These are phyloP conservation scores for Paraurostyla sp. DNA, from an alignment of 73 alveolate genomes.

Conservation along the genomic window DNA sequence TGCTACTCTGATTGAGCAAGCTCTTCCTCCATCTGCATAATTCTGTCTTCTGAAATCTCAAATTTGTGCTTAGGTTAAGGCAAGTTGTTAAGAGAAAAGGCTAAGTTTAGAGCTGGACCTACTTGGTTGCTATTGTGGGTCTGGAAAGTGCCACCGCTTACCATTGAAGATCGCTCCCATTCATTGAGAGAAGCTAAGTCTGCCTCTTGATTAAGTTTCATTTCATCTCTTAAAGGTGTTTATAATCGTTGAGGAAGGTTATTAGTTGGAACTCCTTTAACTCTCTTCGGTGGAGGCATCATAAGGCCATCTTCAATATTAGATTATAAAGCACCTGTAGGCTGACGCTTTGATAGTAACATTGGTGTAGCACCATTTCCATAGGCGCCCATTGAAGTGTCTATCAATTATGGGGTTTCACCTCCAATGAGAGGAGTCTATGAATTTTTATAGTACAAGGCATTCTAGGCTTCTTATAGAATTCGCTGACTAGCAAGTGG, in stretches of 20 bases:
- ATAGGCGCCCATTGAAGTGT: conserved; percentile 55
- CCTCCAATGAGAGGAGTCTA: conserved; percentile 95
- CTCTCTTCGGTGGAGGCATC: conserved; percentile 33
- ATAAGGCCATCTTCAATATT: neutral
- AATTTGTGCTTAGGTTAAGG: conserved; percentile 91
- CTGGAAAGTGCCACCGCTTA: neutral
- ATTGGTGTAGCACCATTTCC: conserved; percentile 50
- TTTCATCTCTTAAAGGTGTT: conserved; percentile 76
- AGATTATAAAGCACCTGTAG: conserved; percentile 43
- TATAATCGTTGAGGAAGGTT: conserved; percentile 35
- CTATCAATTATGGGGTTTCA: conserved; percentile 42
- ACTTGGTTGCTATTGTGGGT: neutral
- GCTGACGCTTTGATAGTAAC: conserved; percentile 6
- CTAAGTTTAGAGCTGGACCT: conserved; percentile 57
- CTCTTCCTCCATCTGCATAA: conserved; percentile 74
- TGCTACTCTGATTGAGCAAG: conserved; percentile 31
- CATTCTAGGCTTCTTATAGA: conserved; percentile 85
- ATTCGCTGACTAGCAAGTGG: conserved; percentile 82
- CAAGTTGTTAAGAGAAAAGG: conserved; percentile 63
- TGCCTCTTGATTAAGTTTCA: conserved; percentile 33
- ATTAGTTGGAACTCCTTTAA: conserved; percentile 34
- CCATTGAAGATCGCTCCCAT: conserved; percentile 67
- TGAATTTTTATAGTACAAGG: conserved; percentile 74
- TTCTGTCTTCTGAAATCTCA: conserved; percentile 71
- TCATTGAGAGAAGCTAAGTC: conserved; percentile 22